These are phyloP conservation scores for Oryza glumipatula DNA, from an alignment of 176 grass and related monocot genomes.

Conservation along the genomic window DNA sequence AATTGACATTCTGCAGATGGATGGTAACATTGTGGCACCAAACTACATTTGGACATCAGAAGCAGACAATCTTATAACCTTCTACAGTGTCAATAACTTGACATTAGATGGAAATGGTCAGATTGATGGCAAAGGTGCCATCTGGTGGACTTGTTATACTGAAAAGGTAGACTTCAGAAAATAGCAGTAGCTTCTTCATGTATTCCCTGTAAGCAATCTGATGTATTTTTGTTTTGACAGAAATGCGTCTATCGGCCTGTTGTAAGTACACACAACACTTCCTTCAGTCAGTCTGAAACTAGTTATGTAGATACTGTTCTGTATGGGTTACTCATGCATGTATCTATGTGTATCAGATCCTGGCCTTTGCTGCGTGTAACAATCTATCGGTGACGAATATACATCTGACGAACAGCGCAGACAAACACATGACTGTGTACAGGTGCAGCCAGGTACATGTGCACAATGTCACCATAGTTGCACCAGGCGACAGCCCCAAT, in stretches of 20 bases:
- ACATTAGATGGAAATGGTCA: slow-evolving; percentile 49
- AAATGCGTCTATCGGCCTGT: slow-evolving; percentile 38
- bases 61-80: slow-evolving; percentile 44
- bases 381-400: slow-evolving; percentile 46
- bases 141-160: slow-evolving; percentile 70
- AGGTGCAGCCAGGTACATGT: slow-evolving; percentile 46
- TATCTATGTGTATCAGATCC: slow-evolving; percentile 34
- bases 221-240: slow-evolving; percentile 42
- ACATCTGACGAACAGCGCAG: slow-evolving; percentile 51
- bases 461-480: slow-evolving; percentile 35
- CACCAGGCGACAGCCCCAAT: slow-evolving; percentile 69
- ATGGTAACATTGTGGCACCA: slow-evolving; percentile 62
- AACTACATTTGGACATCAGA: slow-evolving; percentile 46
- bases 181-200: background rate
- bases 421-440: slow-evolving; percentile 62
- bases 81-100: slow-evolving; percentile 41
- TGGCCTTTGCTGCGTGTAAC: slow-evolving; percentile 52
- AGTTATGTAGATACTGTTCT: background rate
- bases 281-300: background rate
- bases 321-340: background rate
- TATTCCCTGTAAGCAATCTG: slow-evolving; percentile 15
- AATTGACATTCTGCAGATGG: slow-evolving; percentile 43
- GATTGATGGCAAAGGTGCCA: slow-evolving; percentile 63
- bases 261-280: slow-evolving; percentile 51
- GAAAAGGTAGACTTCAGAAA: slow-evolving; percentile 34